Evolutionary conservation across 345 rosid genomes (phyloP).

Genomic region (Brassica nigra): DNA sequence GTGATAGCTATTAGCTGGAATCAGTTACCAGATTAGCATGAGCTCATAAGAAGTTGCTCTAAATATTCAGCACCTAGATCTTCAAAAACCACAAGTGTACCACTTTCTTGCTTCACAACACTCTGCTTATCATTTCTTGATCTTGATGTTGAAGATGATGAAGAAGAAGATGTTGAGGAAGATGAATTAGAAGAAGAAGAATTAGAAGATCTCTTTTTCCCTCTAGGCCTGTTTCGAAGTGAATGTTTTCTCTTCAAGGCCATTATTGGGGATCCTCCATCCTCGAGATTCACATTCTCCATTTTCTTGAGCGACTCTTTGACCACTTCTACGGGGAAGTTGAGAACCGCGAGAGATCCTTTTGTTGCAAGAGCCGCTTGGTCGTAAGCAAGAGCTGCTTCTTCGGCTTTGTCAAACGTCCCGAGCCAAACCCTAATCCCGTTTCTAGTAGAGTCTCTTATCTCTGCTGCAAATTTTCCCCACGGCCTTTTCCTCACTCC

Average conservation of each 20-base stretch:
- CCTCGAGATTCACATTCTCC: conserved; percentile 47
- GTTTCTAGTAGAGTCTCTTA: conserved; percentile 63
- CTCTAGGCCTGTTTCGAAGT: conserved; percentile 46
- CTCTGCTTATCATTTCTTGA: conserved; percentile 35
- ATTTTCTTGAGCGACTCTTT: conserved; percentile 58
- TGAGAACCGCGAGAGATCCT: conserved; percentile 61
- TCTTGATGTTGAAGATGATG: conserved; percentile 16
- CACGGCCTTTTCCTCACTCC: conserved; percentile 77
- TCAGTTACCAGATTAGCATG: conserved; percentile 35
- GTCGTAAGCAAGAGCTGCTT: conserved; percentile 76
- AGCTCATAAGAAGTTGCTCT: conserved; percentile 67
- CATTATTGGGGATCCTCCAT: conserved; percentile 68
- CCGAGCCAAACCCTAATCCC: conserved; percentile 81
- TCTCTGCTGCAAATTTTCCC: conserved; percentile 82
- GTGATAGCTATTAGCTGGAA: background rate
- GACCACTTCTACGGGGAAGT: conserved; percentile 59
- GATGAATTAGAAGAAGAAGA: conserved; percentile 17
- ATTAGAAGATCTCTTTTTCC: conserved; percentile 32
- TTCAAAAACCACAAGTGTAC: conserved; percentile 57
- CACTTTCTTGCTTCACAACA: conserved; percentile 32
- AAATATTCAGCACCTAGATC: conserved; percentile 74
- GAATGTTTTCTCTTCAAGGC: conserved; percentile 64
- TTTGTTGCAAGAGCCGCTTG: conserved; percentile 68
- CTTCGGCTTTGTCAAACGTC: conserved; percentile 70
- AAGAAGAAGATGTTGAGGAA: background rate